phyloP scores from a whole-genome alignment of 345 rosid genomes.

The Odontarrhena argentea region DNA sequence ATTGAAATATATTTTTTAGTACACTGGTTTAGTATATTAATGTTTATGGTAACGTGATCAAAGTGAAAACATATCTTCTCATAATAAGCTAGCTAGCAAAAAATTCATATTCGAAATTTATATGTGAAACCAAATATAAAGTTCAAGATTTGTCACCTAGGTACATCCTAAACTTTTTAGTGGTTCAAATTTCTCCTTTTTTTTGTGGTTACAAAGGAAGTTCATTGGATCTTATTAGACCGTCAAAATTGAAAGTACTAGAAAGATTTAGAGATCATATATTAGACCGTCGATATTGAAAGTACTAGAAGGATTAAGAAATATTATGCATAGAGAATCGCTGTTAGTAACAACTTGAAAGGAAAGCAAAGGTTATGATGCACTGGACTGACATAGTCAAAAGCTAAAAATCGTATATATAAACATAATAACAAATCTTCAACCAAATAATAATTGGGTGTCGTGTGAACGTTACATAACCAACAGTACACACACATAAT shows the following conservation, averaged over 20 bases:
- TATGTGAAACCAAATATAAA: neutral
- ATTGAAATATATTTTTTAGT: no score
- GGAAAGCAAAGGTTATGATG: conserved; percentile 32
- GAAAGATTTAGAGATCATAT: neutral
- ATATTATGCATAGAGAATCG: neutral
- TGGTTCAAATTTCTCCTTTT: neutral
- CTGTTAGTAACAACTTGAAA: conserved; percentile 20
- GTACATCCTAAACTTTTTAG: neutral
- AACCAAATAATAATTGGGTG: conserved; percentile 30
- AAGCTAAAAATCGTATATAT: conserved; percentile 20
- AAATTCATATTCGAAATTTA: neutral
- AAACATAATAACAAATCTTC: conserved; percentile 33
- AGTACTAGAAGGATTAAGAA: neutral
- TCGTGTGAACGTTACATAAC: conserved; percentile 28
- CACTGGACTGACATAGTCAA: conserved; percentile 18
- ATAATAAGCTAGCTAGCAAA: neutral
- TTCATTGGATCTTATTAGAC: conserved; percentile 8
- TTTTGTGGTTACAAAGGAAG: neutral
- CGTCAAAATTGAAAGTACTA: neutral
- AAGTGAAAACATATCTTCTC: no score
- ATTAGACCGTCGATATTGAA: conserved; percentile 8
- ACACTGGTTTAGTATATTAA: no score
- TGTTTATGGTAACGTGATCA: no score
- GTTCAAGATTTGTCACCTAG: conserved; percentile 3
- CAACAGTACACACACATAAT: conserved; percentile 17